Evolutionary conservation across 164 flowering plant species (phyloP), one percentile per base, ranked within the genome.

Genomic region (Stephania yunnanensis): DNA sequence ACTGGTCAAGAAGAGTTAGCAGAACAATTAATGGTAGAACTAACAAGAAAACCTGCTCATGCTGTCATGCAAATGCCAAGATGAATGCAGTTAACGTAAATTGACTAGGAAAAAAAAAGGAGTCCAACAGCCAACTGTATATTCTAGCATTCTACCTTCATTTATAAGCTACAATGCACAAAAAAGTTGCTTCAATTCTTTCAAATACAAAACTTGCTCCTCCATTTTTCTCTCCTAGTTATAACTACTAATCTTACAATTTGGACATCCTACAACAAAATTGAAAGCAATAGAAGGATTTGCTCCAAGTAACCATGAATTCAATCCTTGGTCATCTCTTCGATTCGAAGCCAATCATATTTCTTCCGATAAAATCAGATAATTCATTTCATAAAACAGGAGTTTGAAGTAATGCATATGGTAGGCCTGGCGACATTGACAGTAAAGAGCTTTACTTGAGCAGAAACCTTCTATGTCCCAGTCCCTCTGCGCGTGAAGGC

Each of bases 401-500:
- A 13, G 64, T 19, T n/a, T 58, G 64, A 58, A 58, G 19, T 58
- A 58, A 58, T 15, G 20, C 20, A 19, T 58, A 58, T 58, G 6
- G 22, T 46, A 45, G 44, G 30, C 52, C 13, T 31, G 44, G 5
- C 36, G 70, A 30, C 25, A 44, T 7, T 63, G 46, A 76, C 30
- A 67, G 61, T 46, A 25, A 50, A 73, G 73, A 81, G 31, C 68
- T 68, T 69, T 74, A 76, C 72, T 69, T 76, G 45, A 74, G 77
- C 67, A n/a, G 77, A 22, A 76, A 71, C 72, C 81, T 75, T 73
- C 61, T 79, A 48, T 71, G 22, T 48, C 75, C 75, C 29, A 63
- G 22, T 48, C 75, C 75, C 29, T 79, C 77, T 22, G 53, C 46
- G 31, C 73, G 75, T 29, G 82, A 58, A 76, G 86, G 81, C 63